These are phyloP conservation scores for Sarocladium brachiariae DNA, from an alignment of 2,329 filamentous ascomycete genomes.

Conservation along the genomic window DNA sequence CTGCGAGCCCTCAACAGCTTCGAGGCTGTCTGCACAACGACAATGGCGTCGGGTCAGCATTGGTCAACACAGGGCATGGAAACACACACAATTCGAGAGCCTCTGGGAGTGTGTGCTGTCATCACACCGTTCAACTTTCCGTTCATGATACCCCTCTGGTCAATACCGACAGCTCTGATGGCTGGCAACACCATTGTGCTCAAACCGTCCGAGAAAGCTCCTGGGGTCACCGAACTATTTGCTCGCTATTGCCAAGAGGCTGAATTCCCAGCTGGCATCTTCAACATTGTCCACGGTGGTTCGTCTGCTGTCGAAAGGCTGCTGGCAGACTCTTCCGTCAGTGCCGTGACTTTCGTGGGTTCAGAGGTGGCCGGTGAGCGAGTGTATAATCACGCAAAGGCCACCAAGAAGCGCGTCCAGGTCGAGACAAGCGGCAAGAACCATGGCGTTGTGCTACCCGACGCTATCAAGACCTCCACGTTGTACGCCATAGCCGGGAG, in stretches of 20 bases:
- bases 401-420: constrained; percentile 64
- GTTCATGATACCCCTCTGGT: constrained; percentile 17
- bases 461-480: constrained; percentile 62
- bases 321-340: constrained; percentile 59
- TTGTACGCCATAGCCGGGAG: constrained; percentile 60
- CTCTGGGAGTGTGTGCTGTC: constrained; percentile 11
- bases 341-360: constrained; percentile 61
- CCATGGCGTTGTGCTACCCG: constrained; percentile 58
- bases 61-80: not conserved
- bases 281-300: constrained; percentile 60
- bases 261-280: constrained; percentile 15
- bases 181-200: constrained; percentile 15
- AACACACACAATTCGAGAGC: not conserved
- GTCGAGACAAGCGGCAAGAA: constrained; percentile 65
- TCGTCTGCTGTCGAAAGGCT: constrained; percentile 61
- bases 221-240: constrained; percentile 54
- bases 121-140: constrained; percentile 16
- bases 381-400: constrained; percentile 58
- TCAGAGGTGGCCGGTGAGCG: constrained; percentile 63
- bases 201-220: constrained; percentile 47
- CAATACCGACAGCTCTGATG: constrained; percentile 13
- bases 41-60: not conserved
- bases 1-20: not conserved
- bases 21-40: not conserved
- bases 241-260: constrained; percentile 46